Conservation (phyloP, 768 basidiomycete species). For the Paxillus rubicundulus region DNA sequence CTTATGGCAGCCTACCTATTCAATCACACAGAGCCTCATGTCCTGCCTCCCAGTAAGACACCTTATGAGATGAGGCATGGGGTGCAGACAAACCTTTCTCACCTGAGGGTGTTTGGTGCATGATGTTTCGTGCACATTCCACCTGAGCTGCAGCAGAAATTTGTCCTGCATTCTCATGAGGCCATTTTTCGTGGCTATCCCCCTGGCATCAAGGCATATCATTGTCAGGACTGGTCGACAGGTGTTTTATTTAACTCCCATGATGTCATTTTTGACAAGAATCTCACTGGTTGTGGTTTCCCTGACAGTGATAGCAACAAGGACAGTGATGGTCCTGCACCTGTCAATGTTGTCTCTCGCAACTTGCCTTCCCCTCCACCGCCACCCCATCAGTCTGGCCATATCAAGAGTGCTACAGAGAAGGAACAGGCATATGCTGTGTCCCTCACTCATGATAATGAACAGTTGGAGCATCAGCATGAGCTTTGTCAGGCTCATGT, state of each 20-base stretch:
- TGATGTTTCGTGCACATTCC: not conserved
- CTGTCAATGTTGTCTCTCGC: too few species aligned
- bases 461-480: too few species aligned
- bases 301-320: too few species aligned
- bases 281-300: too few species aligned
- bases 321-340: too few species aligned
- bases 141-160: not conserved
- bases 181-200: constrained; percentile 6
- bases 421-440: too few species aligned
- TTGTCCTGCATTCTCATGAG: not conserved
- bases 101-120: not conserved
- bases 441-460: too few species aligned
- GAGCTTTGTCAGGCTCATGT: too few species aligned
- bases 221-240: not conserved
- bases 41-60: not conserved
- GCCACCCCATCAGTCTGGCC: too few species aligned
- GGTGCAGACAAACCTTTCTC: not conserved
- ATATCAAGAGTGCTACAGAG: too few species aligned
- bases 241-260: not conserved
- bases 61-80: constrained; percentile 1
- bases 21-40: not conserved
- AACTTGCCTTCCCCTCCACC: too few species aligned
- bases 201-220: not conserved
- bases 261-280: constrained; percentile 4
- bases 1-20: too few species aligned